Conservation (phyloP, 306 rosid species). For the Gleditsia sinensis region DNA sequence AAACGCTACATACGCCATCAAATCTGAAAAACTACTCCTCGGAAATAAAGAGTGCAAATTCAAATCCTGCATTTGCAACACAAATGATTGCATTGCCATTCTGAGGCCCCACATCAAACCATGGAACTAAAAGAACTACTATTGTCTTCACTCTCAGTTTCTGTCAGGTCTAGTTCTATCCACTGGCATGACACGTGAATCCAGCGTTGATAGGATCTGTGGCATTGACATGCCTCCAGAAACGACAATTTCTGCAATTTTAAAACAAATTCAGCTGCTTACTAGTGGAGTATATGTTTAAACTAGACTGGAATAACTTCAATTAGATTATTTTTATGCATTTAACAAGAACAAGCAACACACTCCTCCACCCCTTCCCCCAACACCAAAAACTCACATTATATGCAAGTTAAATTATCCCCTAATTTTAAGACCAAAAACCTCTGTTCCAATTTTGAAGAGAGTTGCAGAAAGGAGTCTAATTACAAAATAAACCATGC, state of each 20-base stretch:
- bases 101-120: conserved; percentile 38
- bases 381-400: background rate
- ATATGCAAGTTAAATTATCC: background rate
- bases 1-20: conserved; percentile 47
- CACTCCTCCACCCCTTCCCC: background rate
- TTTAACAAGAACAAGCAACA: background rate
- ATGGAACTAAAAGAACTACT: conserved; percentile 34
- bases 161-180: conserved; percentile 53
- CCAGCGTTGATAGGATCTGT: conserved; percentile 66
- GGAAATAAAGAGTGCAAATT: conserved; percentile 23
- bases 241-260: conserved; percentile 81
- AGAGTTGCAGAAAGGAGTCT: conserved; percentile 1
- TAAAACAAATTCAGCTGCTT: conserved; percentile 12
- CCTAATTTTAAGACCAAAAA: background rate
- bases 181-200: conserved; percentile 49
- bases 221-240: conserved; percentile 99
- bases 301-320: background rate
- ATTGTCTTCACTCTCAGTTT: conserved; percentile 51
- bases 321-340: background rate
- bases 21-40: conserved; percentile 28
- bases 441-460: background rate
- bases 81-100: conserved; percentile 22
- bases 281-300: background rate
- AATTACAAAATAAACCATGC: background rate
- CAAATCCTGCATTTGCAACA: conserved; percentile 24